Evolutionary conservation across 129 eudicot genomes (phyloP), one percentile per base, ranked within the genome.

Genomic region (sunflower (Helianthus annuus)): DNA sequence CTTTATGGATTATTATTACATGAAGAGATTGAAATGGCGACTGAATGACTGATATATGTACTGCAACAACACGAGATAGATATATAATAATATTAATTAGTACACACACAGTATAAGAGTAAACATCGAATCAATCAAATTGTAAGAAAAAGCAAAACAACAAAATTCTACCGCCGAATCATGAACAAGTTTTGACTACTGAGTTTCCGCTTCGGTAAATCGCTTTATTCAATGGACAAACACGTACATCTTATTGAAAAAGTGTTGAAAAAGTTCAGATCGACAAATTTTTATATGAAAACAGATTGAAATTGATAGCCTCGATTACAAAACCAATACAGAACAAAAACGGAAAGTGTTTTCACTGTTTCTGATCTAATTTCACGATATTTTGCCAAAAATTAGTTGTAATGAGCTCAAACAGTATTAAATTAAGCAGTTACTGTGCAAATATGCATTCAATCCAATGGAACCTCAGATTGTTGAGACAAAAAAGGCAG

Each of bases 41-140:
- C 17, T 48, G 15, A 64, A 42, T 42, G 10, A 6, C 8, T 9
- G 46, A 42, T 42, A 42, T 42, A 24, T 42, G 51, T 70, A 63
- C 82, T 71, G 77, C 72, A 78, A 52, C 49, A 58, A 63, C 66
- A 52, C 32, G 52, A 78, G 52, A 70, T 53, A 36, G 54, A 19
- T 49, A 34, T 71, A 6, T 42, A 42, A 78, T 71, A 78, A 63
- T 71, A 72, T 54, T 29, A 19, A 64, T 78, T 44, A 71, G 77
- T 78, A 71, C 46, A 42, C 10, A 42, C 77, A 78, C 70, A 14
- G 72, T 15, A 78, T 42, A 70, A 72, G 68, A 24, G 72, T 53
- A 80, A 54, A 80, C 68, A 80, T 80, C 80, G 58, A 80, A 80
- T 80, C 84, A 80, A 71, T 80, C 84, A 75, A 46, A 60, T 8